Evolutionary conservation across 352 stramenopile genomes (phyloP), one percentile per base, ranked within the genome.

Genomic region (Phytopythium ostracodes): DNA sequence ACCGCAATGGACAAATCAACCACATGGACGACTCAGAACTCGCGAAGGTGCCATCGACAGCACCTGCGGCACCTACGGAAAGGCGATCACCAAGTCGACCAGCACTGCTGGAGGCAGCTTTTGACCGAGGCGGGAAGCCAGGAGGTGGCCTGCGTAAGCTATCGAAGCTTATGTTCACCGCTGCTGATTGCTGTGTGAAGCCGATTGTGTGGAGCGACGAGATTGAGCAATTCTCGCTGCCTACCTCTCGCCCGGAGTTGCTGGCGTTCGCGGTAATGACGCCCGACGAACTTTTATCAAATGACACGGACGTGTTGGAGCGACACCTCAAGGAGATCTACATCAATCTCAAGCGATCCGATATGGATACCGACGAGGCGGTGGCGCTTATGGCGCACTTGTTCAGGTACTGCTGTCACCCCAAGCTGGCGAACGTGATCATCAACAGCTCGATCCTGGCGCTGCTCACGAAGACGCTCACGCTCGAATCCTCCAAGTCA

Each of bases 361-460:
- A 65, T 38, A 55, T 60, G 31, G 51, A 65, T 0, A 64, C 70
- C n/a, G 58, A 53, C 17, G 72, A 87, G 40, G 84, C 78, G 42
- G 68, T 71, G 20, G 85, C 78, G 47, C 69, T 84, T 1, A 70
- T 92, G 36, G 63, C 64, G 24, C 88, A 93, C 25, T 65, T 95
- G 11, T 85, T 84, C 22, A 72, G 68, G 24, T 69, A 88, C 14
- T 90, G 70, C 27, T 71, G 68, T 2, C 66, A 87, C 25, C 68
- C 71, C 2, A 80, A 84, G 59, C 63, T 94, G 20, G 82, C 87
- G 0, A 90, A 92, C 52, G 77, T 93, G 47, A 88, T 95, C 56
- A 78, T 91, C 17, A 95, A 95, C 62, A 92, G 81, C 67, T 92
- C 84, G 0, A 77, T 95, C 31, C 59, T 94, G 18, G 72, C 70